Evolutionary conservation across 495 filamentous ascomycete species (phyloP).

Genomic region (Neohortaea acidophila): DNA sequence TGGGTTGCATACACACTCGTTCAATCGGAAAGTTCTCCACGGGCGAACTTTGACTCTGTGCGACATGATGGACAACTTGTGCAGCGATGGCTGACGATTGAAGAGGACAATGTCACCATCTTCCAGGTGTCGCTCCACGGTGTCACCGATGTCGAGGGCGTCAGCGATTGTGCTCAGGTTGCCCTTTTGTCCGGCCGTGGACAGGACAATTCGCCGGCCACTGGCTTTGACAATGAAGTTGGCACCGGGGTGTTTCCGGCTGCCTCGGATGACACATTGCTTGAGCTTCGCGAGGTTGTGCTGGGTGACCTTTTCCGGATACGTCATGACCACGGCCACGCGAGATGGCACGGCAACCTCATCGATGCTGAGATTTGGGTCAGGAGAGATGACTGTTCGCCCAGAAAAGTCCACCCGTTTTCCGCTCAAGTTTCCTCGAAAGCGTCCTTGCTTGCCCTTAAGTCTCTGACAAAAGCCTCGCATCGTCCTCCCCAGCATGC

Average conservation of each 20-base stretch:
- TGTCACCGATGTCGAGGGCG: slow-evolving; percentile 63
- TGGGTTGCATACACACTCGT: slow-evolving; percentile 94
- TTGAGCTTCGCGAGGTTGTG: slow-evolving; percentile 74
- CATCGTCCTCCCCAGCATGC: slow-evolving; percentile 55
- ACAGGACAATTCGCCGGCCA: slow-evolving; percentile 49
- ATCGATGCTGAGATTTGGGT: slow-evolving; percentile 86
- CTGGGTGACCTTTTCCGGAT: slow-evolving; percentile 69
- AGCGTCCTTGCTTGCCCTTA: slow-evolving; percentile 94
- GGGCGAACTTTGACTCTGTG: slow-evolving; percentile 86
- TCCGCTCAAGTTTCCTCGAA: slow-evolving; percentile 89
- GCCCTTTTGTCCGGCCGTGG: slow-evolving; percentile 37
- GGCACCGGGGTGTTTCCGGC: slow-evolving; percentile 69
- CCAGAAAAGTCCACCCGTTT: slow-evolving; percentile 99
- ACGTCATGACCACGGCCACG: slow-evolving; percentile 88
- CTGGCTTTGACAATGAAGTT: slow-evolving; percentile 60
- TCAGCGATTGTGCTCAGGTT: slow-evolving; percentile 50
- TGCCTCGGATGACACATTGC: slow-evolving; percentile 54
- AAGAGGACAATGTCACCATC: slow-evolving; percentile 95
- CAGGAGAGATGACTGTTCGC: slow-evolving; percentile 90
- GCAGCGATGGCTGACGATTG: slow-evolving; percentile 92
- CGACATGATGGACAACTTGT: slow-evolving; percentile 94
- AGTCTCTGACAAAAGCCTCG: slow-evolving; percentile 87
- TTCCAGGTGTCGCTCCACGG: slow-evolving; percentile 86
- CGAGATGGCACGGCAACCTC: slow-evolving; percentile 81
- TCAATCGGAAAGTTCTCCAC: slow-evolving; percentile 90